Evolutionary conservation across 306 rosid genomes (phyloP), one percentile per base, ranked within the genome.

Genomic region (Pyrus betulifolia): DNA sequence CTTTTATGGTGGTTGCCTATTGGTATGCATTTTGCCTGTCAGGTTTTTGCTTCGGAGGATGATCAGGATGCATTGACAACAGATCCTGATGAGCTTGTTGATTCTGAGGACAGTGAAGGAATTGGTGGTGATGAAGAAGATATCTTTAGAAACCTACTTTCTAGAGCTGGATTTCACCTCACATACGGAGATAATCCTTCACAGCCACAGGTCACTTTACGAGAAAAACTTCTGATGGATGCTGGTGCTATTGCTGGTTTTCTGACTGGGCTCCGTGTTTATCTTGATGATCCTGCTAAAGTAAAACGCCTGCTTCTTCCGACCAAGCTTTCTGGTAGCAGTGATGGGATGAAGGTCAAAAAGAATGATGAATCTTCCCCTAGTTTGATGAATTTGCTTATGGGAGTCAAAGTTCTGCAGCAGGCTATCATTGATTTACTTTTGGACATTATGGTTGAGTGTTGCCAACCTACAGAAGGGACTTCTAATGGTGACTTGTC

Each of bases 191-290:
- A 96, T 79, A 96, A 89, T 83, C 96, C 97, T 81, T 96, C 96
- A 66, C 97, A 92, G 84, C 99, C 99, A 49, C 98, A 89, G 84
- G 96, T 96, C 77, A 91, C 98, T 76, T 82, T 92, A 84, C 88
- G 96, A 83, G 99, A 96, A 84, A 96, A 96, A 77, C 97, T 96
- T 72, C 78, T 96, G 70, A 91, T 92, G 93, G 99, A 96, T 84
- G 93, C 98, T 40, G 98, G 98, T 77, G 99, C 99, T 59, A 96
- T 96, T 88, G 97, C 98, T 77, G 98, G 99, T 70, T 96, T 96
- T 84, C 81, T 92, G 80, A 96, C 98, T 61, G 98, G 99, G 73
- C 99, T 96, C 70, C 93, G 99, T 67, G 98, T 96, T 75, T 96
- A 96, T 88, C 99, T 96, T 74, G 99, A 96, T 82, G 99, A 96